Conservation (phyloP, 2,329 filamentous ascomycete genomes). For the Lachnellula occidentalis region DNA sequence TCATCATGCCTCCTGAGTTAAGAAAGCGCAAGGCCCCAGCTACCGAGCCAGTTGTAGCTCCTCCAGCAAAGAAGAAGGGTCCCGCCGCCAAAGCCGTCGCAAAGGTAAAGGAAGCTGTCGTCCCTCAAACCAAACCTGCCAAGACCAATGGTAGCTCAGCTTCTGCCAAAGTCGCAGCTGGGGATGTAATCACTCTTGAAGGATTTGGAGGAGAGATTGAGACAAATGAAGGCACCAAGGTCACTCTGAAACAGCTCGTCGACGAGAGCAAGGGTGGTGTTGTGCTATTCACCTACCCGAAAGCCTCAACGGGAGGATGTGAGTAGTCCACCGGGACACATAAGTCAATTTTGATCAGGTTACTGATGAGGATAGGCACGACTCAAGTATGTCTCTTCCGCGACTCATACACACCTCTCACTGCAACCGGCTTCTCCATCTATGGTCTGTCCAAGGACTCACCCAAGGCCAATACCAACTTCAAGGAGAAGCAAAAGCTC, state of each 20-base stretch:
- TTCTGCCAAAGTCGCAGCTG: conserved; percentile 40
- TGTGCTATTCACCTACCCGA: conserved; percentile 92
- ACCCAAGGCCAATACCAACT: conserved; percentile 86
- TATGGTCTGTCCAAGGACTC: conserved; percentile 87
- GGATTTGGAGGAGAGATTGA: conserved; percentile 68
- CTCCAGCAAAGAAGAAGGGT: conserved; percentile 42
- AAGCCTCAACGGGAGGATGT: conserved; percentile 92
- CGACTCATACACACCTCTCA: conserved; percentile 73
- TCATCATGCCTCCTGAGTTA: conserved; percentile 50
- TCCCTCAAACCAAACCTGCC: conserved; percentile 25
- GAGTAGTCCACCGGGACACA: conserved; percentile 38
- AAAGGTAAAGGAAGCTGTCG: conserved; percentile 34
- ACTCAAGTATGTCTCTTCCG: conserved; percentile 91
- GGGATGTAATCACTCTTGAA: conserved; percentile 51
- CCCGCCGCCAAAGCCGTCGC: conserved; percentile 36
- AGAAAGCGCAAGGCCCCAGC: conserved; percentile 57
- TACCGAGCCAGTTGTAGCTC: conserved; percentile 39
- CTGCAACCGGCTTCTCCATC: conserved; percentile 73
- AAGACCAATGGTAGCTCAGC: conserved; percentile 24
- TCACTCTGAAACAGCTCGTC: conserved; percentile 73
- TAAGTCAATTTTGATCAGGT: not conserved
- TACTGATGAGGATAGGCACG: conserved; percentile 58
- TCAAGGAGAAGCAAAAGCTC: conserved; percentile 86
- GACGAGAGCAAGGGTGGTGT: conserved; percentile 80
- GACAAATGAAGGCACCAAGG: conserved; percentile 77